Evolutionary conservation across 257 asterid species (phyloP), one percentile per base, ranked within the genome.

Genomic region (Fraxinus quadrangulata): DNA sequence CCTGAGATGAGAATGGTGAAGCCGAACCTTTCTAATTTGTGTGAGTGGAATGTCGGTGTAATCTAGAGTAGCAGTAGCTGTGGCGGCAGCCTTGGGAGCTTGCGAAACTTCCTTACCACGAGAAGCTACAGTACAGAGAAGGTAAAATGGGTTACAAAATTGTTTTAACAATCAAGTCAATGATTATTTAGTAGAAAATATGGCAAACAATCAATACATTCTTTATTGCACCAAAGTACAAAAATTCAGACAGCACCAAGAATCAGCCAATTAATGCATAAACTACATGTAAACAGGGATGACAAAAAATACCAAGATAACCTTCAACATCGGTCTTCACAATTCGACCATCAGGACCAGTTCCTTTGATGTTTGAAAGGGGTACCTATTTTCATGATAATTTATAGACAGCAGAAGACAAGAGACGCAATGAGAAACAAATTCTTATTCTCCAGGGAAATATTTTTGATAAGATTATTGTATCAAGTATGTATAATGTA

Each of bases 301-400:
- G 23, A 70, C 79, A 71, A 86, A 30, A 77, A 72, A 68, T 93
- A 95, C 99, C 99, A 76, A 95, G 87, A 88, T 90, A 90, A 75
- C 92, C 97, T 84, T 95, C 99, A 84, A 95, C 82, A 67, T 93
- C 99, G 77, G 97, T 98, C 88, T 95, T 95, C 83, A 95, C 97
- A 75, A 95, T 88, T 81, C 88, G 90, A 19, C 99, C 98, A 78
- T 92, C 98, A 34, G 97, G 94, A 86, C 99, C 99, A 74, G 98
- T 93, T 84, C 99, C 99, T 88, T 89, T 90, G 83, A 95, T 82
- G 82, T 76, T 84, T 80, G 94, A 86, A 79, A 95, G 91, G 74
- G 97, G 56, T 80, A 95, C 88, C 99, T 95, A 77, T 8, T 36
- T 74, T 30, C 59, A 42, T 77, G 84, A 72, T 67, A 24, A 59